A percentile compares a stretch with the other conserved stretches of the same genome.
These are phyloP conservation scores for Lagenidium giganteum DNA, from an alignment of 352 stramenopile genomes.

Conservation along the genomic window DNA sequence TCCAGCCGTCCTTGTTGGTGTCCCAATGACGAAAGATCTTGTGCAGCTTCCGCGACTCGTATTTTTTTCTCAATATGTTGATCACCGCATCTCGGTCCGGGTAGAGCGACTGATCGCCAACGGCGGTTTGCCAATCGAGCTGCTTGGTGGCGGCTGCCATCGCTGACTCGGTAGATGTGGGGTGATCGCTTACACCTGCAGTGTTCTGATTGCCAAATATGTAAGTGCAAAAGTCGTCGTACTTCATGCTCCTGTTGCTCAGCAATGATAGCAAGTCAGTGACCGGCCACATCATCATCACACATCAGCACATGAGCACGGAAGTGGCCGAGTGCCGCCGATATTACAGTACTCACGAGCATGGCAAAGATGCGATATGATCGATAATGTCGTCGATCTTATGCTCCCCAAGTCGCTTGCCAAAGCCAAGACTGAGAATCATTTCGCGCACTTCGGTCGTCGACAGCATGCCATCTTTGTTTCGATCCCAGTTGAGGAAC, in stretches of 20 bases:
- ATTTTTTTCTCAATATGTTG: slow-evolving; percentile 43
- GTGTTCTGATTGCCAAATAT: slow-evolving; percentile 15
- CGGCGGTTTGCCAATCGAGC: not conserved
- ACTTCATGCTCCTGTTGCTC: slow-evolving; percentile 28
- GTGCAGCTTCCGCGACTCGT: slow-evolving; percentile 29
- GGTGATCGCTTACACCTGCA: too few relatives aligned
- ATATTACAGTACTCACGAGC: slow-evolving; percentile 14
- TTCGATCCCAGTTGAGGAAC: slow-evolving; percentile 53
- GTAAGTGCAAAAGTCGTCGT: slow-evolving; percentile 43
- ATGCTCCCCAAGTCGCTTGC: slow-evolving; percentile 22
- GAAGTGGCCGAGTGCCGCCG: not conserved
- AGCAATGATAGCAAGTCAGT: too few relatives aligned
- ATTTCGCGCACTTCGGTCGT: slow-evolving; percentile 34
- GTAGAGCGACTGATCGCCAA: slow-evolving; percentile 17
- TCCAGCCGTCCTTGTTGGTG: slow-evolving; percentile 40
- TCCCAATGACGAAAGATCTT: slow-evolving; percentile 60
- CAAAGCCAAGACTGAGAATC: slow-evolving; percentile 33
- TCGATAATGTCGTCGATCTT: slow-evolving; percentile 33
- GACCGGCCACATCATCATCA: not conserved
- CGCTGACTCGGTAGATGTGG: too few relatives aligned
- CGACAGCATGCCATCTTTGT: slow-evolving; percentile 45
- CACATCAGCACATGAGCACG: not conserved
- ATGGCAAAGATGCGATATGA: slow-evolving; percentile 25
- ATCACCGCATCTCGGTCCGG: slow-evolving; percentile 28
- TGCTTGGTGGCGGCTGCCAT: too few relatives aligned